These are phyloP conservation scores for Podaxis rugospora DNA, from an alignment of 768 basidiomycete genomes.

Conservation along the genomic window DNA sequence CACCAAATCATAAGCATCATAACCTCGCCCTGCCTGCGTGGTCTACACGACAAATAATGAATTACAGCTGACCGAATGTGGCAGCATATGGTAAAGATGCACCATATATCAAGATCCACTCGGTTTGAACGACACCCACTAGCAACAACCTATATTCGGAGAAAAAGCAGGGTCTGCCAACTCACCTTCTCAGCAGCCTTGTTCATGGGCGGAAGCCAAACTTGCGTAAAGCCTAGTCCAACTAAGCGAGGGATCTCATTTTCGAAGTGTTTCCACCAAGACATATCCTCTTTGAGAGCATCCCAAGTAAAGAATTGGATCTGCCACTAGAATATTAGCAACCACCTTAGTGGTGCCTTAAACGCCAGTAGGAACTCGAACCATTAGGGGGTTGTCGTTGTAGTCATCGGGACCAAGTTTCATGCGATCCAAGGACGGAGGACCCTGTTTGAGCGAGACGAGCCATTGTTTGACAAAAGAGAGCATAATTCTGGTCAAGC, in stretches of 20 bases:
- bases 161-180: constrained; percentile 2
- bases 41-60: constrained; percentile 5
- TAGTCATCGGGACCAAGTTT: constrained; percentile 47
- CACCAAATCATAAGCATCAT: constrained; percentile 86
- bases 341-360: neutral
- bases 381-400: constrained; percentile 64
- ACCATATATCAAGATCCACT: too few species aligned
- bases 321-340: constrained; percentile 26
- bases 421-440: constrained; percentile 55
- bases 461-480: constrained; percentile 15
- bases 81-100: neutral
- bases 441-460: constrained; percentile 3
- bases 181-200: constrained; percentile 65
- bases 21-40: constrained; percentile 64
- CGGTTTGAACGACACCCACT: too few species aligned
- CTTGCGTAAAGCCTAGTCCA: constrained; percentile 70
- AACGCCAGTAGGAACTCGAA: constrained; percentile 24
- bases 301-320: constrained; percentile 90
- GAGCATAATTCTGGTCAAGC: constrained; percentile 5
- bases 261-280: constrained; percentile 82
- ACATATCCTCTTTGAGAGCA: constrained; percentile 45
- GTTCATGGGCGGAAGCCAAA: constrained; percentile 82
- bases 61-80: neutral
- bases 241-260: constrained; percentile 57
- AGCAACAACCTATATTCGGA: neutral